These are phyloP conservation scores for Mycotypha africana DNA, from an alignment of 371 early-diverging fungal species.

Conservation along the genomic window DNA sequence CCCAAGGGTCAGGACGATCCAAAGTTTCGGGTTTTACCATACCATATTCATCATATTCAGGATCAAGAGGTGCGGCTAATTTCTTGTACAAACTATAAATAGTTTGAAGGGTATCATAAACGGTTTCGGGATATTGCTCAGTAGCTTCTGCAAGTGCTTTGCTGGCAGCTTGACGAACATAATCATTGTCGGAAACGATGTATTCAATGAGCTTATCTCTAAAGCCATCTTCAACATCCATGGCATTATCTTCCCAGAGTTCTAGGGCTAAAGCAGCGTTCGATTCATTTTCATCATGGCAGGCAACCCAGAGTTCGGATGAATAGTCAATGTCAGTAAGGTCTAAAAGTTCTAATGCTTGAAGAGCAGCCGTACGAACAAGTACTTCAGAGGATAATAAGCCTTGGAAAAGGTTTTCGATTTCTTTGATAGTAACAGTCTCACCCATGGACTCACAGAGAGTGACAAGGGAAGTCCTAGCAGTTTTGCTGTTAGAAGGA, in stretches of 20 bases:
- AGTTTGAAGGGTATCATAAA: slow-evolving; percentile 37
- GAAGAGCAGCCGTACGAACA: slow-evolving; percentile 77
- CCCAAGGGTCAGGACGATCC: slow-evolving; percentile 77
- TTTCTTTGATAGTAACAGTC: slow-evolving; percentile 44
- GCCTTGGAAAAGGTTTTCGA: slow-evolving; percentile 65
- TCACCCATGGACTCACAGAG: slow-evolving; percentile 71
- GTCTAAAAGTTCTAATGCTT: slow-evolving; percentile 66
- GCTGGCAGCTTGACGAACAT: slow-evolving; percentile 68
- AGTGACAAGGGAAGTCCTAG: slow-evolving; percentile 54
- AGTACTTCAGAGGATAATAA: slow-evolving; percentile 66
- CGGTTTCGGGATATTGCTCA: slow-evolving; percentile 45
- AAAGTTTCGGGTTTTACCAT: slow-evolving; percentile 84
- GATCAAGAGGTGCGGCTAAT: slow-evolving; percentile 72
- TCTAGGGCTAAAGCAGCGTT: slow-evolving; percentile 64
- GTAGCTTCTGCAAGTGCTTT: slow-evolving; percentile 65
- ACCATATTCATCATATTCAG: slow-evolving; percentile 89
- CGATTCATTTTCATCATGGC: slow-evolving; percentile 64
- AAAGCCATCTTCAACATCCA: slow-evolving; percentile 56
- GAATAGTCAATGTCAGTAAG: slow-evolving; percentile 64
- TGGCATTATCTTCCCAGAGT: slow-evolving; percentile 78
- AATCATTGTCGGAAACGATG: slow-evolving; percentile 48
- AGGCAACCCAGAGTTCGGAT: slow-evolving; percentile 59
- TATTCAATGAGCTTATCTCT: slow-evolving; percentile 49
- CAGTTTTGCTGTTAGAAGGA: slow-evolving; percentile 58
- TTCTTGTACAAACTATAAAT: slow-evolving; percentile 54